Base-by-base conservation (phyloP, 352 stramenopile species). In the Phytophthora tentaculata region DNA sequence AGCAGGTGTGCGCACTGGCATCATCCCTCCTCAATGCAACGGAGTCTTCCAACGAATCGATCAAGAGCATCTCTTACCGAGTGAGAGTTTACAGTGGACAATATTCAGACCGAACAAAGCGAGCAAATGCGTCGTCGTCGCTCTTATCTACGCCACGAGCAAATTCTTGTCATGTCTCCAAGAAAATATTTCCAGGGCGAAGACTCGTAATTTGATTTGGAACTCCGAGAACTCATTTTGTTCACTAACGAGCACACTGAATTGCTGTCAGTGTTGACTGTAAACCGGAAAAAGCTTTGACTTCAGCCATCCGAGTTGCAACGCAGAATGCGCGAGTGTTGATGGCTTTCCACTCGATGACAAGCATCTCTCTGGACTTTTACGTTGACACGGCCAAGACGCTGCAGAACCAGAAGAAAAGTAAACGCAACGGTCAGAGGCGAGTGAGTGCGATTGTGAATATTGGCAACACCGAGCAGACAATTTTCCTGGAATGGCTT, bases 251-350 rank as follows among this genome's bases (percentile, higher is more conserved):
- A 76, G 6, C 79, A 88, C 53, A 7, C 53, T 0, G 50, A 74
- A 12, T 53, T 83, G 16, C 59, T 77, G 26, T 56, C 67, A 6
- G 73, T 78, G 20, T 62, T 88, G 2, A 76, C 49, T 5, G 62
- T 69, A 20, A 81, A 83, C 43, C 73, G 75, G 5, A 87, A 84
- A 59, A 81, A 78, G 61, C 68, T 0, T 55, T 85, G 47, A 73
- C 61, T 3, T 47, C 56, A 17, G 65, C 61, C 12, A 70, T 88
- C 17, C 64, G 68, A 50, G 29, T 51, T 5, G 77, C 72, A 2
- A 75, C 81, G 13, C 64, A 35, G 19, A 85, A 81, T 43, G 68
- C 69, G 29, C 67, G 67, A 47, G 63, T 88, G 2, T 32, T 80
- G 3, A 22, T 58, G 7, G 72, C 66, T 3, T 65, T 80, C 22